phyloP scores from a whole-genome alignment of 495 filamentous ascomycete species.

The Cetradonia linearis region DNA sequence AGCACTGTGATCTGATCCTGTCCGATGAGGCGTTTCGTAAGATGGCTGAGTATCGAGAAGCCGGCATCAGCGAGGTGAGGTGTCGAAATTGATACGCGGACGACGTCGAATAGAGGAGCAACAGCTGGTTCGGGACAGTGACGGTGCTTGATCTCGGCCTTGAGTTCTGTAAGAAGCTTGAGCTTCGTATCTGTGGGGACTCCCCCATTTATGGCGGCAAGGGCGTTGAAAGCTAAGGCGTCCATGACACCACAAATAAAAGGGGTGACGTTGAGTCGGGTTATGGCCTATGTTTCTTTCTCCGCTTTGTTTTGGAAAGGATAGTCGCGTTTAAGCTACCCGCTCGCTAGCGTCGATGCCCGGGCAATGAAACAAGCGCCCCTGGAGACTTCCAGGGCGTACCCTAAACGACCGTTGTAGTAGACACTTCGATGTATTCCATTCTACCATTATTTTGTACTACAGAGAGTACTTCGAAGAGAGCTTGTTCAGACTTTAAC shows the following conservation, averaged over 20 bases:
- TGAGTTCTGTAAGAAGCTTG: conserved; percentile 57
- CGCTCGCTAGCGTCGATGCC: conserved; percentile 2
- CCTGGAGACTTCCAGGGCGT: neutral
- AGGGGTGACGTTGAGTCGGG: neutral
- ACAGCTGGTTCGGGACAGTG: conserved; percentile 70
- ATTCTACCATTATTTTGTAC: neutral
- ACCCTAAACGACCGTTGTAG: too few species aligned
- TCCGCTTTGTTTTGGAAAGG: neutral
- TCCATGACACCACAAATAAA: conserved; percentile 11
- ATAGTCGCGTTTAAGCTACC: conserved; percentile 1
- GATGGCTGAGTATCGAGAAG: conserved; percentile 75
- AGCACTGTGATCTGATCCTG: conserved; percentile 65
- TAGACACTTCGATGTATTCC: neutral
- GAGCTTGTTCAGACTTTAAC: too few species aligned
- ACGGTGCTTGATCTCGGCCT: conserved; percentile 79
- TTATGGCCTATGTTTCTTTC: neutral
- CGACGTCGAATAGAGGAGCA: conserved; percentile 59
- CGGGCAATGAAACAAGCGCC: conserved; percentile 8
- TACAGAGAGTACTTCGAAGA: too few species aligned
- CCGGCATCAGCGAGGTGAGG: conserved; percentile 64
- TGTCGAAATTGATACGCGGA: conserved; percentile 57
- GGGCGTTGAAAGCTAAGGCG: conserved; percentile 13
- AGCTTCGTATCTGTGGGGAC: conserved; percentile 50
- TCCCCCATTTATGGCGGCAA: conserved; percentile 12
- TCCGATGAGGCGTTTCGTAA: conserved; percentile 69